Evolutionary conservation across 106 monocot genomes (phyloP).

Genomic region (Hemerocallis citrina): DNA sequence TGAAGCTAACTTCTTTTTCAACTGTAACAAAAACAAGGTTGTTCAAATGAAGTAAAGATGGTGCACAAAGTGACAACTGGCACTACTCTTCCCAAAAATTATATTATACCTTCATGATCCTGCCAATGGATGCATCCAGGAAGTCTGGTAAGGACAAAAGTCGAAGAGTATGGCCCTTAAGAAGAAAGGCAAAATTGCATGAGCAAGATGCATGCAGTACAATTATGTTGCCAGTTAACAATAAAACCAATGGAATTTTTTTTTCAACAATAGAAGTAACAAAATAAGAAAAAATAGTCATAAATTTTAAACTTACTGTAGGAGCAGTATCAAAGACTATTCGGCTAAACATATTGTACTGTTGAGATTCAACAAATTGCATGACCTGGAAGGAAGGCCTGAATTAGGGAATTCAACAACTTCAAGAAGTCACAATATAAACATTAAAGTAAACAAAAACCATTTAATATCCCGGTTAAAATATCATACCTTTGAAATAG

Average conservation of each 20-base stretch:
- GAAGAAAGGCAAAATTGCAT: neutral
- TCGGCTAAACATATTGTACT: slow-evolving; percentile 89
- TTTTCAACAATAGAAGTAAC: neutral
- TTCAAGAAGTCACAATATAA: neutral
- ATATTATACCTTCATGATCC: slow-evolving; percentile 79
- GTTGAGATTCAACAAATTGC: slow-evolving; percentile 96
- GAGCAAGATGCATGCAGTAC: neutral
- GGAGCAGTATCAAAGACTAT: slow-evolving; percentile 99
- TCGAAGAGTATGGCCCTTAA: slow-evolving; percentile 89
- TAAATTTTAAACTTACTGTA: slow-evolving; percentile 44
- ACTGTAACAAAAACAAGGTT: slow-evolving; percentile 23
- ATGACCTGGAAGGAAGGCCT: slow-evolving; percentile 53
- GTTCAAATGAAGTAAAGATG: neutral
- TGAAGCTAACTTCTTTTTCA: slow-evolving; percentile 76
- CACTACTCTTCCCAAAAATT: slow-evolving; percentile 6
- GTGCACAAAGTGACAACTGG: neutral
- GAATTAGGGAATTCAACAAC: neutral
- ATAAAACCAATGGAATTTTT: neutral
- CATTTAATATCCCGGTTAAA: neutral
- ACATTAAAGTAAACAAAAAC: neutral
- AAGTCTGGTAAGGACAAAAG: slow-evolving; percentile 98
- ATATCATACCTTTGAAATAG: slow-evolving; percentile 82
- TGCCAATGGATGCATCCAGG: slow-evolving; percentile 92
- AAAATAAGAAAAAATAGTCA: neutral
- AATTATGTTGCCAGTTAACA: neutral